These are phyloP conservation scores for Paecilomyces niveus DNA, from an alignment of 2,329 filamentous ascomycete genomes.

Conservation along the genomic window DNA sequence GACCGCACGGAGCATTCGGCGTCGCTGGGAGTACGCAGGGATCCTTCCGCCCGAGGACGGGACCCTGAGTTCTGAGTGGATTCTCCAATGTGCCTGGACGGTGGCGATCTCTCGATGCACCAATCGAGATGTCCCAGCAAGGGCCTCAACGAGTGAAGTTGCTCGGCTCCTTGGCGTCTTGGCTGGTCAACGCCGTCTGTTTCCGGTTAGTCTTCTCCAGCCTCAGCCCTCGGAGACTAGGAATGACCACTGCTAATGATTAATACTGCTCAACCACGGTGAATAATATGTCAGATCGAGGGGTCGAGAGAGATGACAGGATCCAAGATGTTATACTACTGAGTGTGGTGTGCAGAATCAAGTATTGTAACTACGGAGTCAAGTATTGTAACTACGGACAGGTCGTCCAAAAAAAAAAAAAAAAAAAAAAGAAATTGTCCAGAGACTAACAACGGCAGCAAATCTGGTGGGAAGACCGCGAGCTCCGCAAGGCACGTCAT, in stretches of 20 bases:
- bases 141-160: not conserved
- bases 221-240: not conserved
- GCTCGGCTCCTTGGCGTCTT: not conserved
- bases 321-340: too few species aligned
- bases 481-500: not conserved
- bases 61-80: not conserved
- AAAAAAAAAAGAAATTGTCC: too few species aligned
- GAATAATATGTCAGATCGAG: not conserved
- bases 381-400: too few species aligned
- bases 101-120: not conserved
- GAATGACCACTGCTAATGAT: not conserved
- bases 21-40: not conserved
- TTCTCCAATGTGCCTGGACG: too few species aligned
- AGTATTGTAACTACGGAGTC: too few species aligned
- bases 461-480: not conserved
- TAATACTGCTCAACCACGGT: too few species aligned
- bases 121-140: not conserved
- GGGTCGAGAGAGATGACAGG: too few species aligned
- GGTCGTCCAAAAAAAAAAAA: too few species aligned
- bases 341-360: too few species aligned
- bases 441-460: not conserved
- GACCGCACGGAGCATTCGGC: not conserved
- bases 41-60: not conserved
- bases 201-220: not conserved
- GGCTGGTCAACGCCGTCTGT: not conserved